Evolutionary conservation across 1,284 basidiomycete species (phyloP).

Genomic region (Filobasidium uniguttulatum): DNA sequence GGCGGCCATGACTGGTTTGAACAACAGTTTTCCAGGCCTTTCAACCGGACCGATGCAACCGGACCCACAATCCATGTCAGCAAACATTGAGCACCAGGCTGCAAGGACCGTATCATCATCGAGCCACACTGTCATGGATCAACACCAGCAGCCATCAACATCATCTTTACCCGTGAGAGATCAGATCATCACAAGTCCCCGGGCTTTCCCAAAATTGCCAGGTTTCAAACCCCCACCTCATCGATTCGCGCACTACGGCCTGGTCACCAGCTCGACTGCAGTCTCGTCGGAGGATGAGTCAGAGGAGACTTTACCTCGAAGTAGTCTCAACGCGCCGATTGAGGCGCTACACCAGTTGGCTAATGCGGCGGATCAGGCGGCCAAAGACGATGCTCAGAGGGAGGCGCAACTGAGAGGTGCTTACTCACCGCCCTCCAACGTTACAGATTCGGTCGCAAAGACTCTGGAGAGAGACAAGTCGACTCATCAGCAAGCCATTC

Average conservation of each 20-base stretch:
- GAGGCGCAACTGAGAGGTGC: background rate
- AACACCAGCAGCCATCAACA: background rate
- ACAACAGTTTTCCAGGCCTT: too few relatives aligned
- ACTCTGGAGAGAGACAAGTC: too few relatives aligned
- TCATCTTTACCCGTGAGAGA: background rate
- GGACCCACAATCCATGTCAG: too few relatives aligned
- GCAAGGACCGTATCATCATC: background rate
- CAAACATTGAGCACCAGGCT: too few relatives aligned
- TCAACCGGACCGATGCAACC: too few relatives aligned
- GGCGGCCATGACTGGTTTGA: too few relatives aligned
- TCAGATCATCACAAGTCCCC: constrained; percentile 19
- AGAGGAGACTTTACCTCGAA: constrained; percentile 66
- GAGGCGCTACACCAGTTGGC: constrained; percentile 82
- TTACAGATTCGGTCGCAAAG: background rate
- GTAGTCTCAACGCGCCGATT: constrained; percentile 73
- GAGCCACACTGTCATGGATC: background rate
- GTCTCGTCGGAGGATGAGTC: constrained; percentile 68
- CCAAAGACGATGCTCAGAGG: constrained; percentile 27
- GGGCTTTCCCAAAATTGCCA: constrained; percentile 74
- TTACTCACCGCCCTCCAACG: background rate
- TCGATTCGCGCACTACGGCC: constrained; percentile 75
- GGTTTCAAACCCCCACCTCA: constrained; percentile 83
- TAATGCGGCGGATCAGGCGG: constrained; percentile 82
- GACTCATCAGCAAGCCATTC: too few relatives aligned
- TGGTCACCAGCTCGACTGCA: constrained; percentile 51